A percentile compares a stretch with the other conserved stretches of the same genome.
These are phyloP conservation scores for Shiraia bambusicola DNA, from an alignment of 2,329 filamentous ascomycete species.

Conservation along the genomic window DNA sequence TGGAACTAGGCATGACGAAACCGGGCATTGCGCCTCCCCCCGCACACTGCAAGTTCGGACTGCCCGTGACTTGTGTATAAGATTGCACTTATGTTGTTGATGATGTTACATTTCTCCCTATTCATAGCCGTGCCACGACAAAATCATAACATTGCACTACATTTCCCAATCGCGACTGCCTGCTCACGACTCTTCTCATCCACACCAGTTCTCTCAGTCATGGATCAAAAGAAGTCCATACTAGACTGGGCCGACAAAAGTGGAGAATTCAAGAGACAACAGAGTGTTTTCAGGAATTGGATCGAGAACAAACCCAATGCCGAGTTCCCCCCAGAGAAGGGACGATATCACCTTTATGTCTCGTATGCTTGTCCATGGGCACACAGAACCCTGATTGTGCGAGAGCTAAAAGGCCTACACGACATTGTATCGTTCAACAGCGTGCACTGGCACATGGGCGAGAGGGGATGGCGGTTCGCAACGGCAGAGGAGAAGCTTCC, in stretches of 20 bases:
- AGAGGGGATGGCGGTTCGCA: conserved; percentile 79
- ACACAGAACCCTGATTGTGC: conserved; percentile 80
- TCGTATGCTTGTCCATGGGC: conserved; percentile 96
- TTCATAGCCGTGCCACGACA: conserved; percentile 18
- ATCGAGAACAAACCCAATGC: conserved; percentile 72
- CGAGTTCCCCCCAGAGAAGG: conserved; percentile 81
- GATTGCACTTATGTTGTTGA: neutral
- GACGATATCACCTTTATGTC: conserved; percentile 90
- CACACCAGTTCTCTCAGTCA: conserved; percentile 3
- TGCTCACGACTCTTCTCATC: neutral
- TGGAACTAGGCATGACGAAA: conserved; percentile 29
- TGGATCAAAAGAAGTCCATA: conserved; percentile 51
- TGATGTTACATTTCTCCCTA: conserved; percentile 14
- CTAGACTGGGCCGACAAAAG: conserved; percentile 84
- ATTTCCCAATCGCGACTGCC: neutral
- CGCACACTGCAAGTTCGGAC: conserved; percentile 10
- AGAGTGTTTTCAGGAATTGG: conserved; percentile 77
- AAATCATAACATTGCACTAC: conserved; percentile 6
- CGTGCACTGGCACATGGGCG: conserved; percentile 90
- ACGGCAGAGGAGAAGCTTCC: conserved; percentile 62
- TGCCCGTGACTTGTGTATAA: conserved; percentile 29
- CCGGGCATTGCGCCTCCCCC: conserved; percentile 5
- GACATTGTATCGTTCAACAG: conserved; percentile 75
- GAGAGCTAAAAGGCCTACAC: conserved; percentile 89
- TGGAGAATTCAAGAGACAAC: conserved; percentile 91